Conservation (phyloP, 371 early-diverging fungal genomes). For the Batkoa obscura region DNA sequence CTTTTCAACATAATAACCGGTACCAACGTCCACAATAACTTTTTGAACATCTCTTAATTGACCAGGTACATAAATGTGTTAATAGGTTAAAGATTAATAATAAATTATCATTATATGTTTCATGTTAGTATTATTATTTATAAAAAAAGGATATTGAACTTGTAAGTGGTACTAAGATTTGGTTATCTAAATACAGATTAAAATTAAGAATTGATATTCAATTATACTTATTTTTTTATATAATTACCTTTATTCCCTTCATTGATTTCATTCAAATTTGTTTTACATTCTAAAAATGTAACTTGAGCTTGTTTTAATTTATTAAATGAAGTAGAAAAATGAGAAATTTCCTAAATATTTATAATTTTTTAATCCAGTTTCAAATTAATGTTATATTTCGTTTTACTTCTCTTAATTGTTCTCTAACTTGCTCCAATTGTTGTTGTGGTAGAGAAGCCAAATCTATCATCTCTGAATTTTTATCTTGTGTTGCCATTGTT, state of each 20-base stretch:
- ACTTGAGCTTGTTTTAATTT: conserved; percentile 74
- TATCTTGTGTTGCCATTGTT: not conserved
- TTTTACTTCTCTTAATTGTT: conserved; percentile 65
- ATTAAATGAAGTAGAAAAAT: conserved; percentile 60
- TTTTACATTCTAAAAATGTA: conserved; percentile 65
- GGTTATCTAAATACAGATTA: not conserved
- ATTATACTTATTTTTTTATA: not conserved
- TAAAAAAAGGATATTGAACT: conserved; percentile 5
- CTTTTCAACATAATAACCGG: conserved; percentile 91
- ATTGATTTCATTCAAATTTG: conserved; percentile 17
- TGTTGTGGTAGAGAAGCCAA: conserved; percentile 61
- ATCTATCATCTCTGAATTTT: conserved; percentile 33
- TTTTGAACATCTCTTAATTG: conserved; percentile 55
- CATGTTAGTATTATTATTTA: not conserved
- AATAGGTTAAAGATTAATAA: not conserved
- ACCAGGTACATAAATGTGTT: conserved; percentile 73
- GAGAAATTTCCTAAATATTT: conserved; percentile 48
- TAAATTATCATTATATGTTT: not conserved
- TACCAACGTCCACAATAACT: conserved; percentile 88
- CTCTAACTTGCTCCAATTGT: conserved; percentile 63
- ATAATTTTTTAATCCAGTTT: not conserved
- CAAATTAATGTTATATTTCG: not conserved
- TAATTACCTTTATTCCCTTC: conserved; percentile 1
- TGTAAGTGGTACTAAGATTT: conserved; percentile 10
- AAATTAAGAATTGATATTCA: not conserved